Conservation (phyloP, 2,329 filamentous ascomycete species). For the Neopestalotiopsis sp. region DNA sequence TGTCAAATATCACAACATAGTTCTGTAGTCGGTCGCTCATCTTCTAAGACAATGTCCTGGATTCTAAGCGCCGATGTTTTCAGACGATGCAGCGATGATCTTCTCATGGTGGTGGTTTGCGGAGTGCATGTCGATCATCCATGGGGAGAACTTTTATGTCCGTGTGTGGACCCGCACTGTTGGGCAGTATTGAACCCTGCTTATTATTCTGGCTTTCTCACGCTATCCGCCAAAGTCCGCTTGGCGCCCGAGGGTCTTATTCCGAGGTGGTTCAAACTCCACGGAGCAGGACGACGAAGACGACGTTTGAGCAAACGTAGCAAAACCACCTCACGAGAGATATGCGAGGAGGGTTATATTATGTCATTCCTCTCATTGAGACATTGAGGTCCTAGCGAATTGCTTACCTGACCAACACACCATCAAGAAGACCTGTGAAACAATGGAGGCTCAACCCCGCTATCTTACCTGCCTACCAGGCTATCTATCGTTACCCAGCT, state of each 20-base stretch:
- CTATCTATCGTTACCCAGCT: neutral
- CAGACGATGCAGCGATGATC: neutral
- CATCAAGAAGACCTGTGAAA: neutral
- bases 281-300: no score
- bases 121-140: conserved; percentile 1
- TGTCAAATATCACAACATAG: no score
- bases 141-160: neutral
- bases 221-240: no score
- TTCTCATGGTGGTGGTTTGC: neutral
- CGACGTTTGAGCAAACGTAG: no score
- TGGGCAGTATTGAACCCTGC: neutral
- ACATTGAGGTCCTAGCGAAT: neutral
- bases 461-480: neutral
- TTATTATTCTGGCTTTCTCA: no score
- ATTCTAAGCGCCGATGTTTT: neutral
- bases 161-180: neutral
- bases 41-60: no score
- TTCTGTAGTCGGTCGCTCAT: no score
- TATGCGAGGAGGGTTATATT: no score
- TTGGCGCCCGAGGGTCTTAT: no score
- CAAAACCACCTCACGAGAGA: no score
- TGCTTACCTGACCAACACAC: neutral
- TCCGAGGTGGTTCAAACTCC: no score
- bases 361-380: no score
- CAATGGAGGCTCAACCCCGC: neutral